Percentiles rank a stretch among this genome's conserved stretches.
Conservation (phyloP, 495 filamentous ascomycete species). For the Usnea hakonensis region DNA sequence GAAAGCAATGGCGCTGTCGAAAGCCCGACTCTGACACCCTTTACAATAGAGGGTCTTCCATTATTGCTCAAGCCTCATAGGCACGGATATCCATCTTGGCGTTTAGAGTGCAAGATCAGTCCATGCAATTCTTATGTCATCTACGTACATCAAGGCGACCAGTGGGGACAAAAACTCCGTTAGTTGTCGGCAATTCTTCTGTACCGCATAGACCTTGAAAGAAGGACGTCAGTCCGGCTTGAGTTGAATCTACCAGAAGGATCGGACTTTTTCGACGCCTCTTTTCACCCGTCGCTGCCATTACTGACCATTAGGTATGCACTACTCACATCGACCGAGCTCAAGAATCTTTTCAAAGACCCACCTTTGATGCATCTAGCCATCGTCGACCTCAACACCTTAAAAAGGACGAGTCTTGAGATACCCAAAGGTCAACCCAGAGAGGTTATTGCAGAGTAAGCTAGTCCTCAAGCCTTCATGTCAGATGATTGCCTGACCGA, state of each 20-base stretch:
- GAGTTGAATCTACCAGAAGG: background rate
- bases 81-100: too few relatives aligned
- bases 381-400: background rate
- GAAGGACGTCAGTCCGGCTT: background rate
- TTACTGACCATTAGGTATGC: background rate
- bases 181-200: background rate
- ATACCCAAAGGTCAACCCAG: background rate
- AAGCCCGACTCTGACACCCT: background rate
- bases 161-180: background rate
- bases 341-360: too few relatives aligned
- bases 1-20: background rate
- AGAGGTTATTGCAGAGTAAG: background rate
- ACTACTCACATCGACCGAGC: background rate
- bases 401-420: too few relatives aligned
- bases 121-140: background rate
- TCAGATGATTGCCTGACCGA: background rate
- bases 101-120: background rate
- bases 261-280: background rate
- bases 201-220: background rate
- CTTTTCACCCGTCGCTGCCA: background rate
- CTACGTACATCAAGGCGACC: background rate
- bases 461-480: background rate
- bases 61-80: background rate
- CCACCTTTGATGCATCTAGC: background rate
- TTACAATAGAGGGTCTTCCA: background rate